Percentiles rank a stretch among this genome's conserved stretches.
These are phyloP conservation scores for Draba incana DNA, from an alignment of 345 rosid species.

Conservation along the genomic window DNA sequence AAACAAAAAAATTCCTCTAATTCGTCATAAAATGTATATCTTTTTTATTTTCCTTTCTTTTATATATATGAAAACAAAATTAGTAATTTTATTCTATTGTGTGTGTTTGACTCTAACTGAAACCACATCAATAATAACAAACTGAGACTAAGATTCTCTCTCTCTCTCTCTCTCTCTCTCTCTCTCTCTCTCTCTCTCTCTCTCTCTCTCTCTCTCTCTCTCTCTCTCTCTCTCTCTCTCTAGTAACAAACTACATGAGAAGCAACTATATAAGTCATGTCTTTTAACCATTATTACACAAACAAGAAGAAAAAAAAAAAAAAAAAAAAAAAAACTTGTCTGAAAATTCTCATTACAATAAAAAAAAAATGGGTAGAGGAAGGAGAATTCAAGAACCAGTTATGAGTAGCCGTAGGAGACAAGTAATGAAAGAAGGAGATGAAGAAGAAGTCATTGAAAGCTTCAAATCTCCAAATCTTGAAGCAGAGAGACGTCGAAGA, in stretches of 20 bases:
- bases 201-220: slow-evolving; percentile 35
- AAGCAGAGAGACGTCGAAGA: slow-evolving; percentile 80
- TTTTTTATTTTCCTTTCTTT: not conserved
- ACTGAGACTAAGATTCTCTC: slow-evolving; percentile 44
- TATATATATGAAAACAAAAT: not conserved
- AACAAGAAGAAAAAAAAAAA: slow-evolving; percentile 12
- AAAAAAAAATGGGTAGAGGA: slow-evolving; percentile 21
- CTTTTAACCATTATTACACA: slow-evolving; percentile 18
- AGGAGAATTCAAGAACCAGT: slow-evolving; percentile 22
- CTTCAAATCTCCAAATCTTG: slow-evolving; percentile 75
- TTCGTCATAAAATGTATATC: slow-evolving; percentile 6
- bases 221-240: slow-evolving; percentile 37
- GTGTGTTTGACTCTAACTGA: slow-evolving; percentile 43
- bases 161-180: slow-evolving; percentile 27
- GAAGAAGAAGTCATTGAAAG: slow-evolving; percentile 35
- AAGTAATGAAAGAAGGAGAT: slow-evolving; percentile 38
- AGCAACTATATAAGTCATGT: slow-evolving; percentile 40
- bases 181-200: slow-evolving; percentile 35
- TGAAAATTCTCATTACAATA: not conserved
- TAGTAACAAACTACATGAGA: slow-evolving; percentile 36
- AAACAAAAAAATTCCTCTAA: slow-evolving; percentile 1
- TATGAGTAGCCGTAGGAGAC: slow-evolving; percentile 46
- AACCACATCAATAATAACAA: slow-evolving; percentile 41
- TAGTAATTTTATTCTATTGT: slow-evolving; percentile 7
- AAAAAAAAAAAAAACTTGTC: not conserved